Evolutionary conservation across 345 rosid species (phyloP).

Genomic region (Salix viminalis): DNA sequence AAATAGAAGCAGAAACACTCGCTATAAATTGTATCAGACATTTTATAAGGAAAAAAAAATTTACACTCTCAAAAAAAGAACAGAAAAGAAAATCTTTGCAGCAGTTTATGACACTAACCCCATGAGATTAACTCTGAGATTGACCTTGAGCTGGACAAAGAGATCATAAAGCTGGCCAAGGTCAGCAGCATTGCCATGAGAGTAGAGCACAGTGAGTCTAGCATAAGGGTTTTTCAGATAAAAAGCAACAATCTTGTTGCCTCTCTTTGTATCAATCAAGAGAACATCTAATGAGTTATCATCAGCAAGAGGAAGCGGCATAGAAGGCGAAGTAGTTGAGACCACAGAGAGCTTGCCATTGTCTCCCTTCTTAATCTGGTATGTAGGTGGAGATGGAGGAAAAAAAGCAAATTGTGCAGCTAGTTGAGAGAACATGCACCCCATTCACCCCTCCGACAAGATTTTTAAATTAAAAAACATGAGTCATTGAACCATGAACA

Average conservation of each 20-base stretch:
- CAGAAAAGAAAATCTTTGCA: background rate
- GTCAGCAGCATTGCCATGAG: slow-evolving; percentile 99
- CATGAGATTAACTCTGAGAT: slow-evolving; percentile 92
- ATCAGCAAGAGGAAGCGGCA: slow-evolving; percentile 63
- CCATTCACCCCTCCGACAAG: slow-evolving; percentile 52
- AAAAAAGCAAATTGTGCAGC: slow-evolving; percentile 98
- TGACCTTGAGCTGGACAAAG: slow-evolving; percentile 93
- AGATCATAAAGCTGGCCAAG: slow-evolving; percentile 98
- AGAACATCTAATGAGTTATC: slow-evolving; percentile 71
- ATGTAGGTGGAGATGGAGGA: slow-evolving; percentile 95
- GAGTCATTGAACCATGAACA: slow-evolving; percentile 2
- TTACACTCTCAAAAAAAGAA: background rate
- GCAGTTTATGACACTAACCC: slow-evolving; percentile 51
- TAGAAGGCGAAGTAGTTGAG: slow-evolving; percentile 41
- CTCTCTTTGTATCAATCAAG: slow-evolving; percentile 60
- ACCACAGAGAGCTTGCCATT: slow-evolving; percentile 64
- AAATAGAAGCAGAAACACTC: background rate
- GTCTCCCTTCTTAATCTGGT: slow-evolving; percentile 61
- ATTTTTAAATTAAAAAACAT: background rate
- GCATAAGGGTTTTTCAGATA: slow-evolving; percentile 82
- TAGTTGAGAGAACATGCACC: slow-evolving; percentile 86
- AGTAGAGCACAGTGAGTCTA: slow-evolving; percentile 85
- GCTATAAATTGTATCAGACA: background rate
- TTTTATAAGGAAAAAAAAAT: too few relatives aligned
- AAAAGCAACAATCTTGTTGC: slow-evolving; percentile 86